A percentile compares a stretch with the other conserved stretches of the same genome.
phyloP scores from a whole-genome alignment of 257 asterid genomes.

The Linaria vulgaris region DNA sequence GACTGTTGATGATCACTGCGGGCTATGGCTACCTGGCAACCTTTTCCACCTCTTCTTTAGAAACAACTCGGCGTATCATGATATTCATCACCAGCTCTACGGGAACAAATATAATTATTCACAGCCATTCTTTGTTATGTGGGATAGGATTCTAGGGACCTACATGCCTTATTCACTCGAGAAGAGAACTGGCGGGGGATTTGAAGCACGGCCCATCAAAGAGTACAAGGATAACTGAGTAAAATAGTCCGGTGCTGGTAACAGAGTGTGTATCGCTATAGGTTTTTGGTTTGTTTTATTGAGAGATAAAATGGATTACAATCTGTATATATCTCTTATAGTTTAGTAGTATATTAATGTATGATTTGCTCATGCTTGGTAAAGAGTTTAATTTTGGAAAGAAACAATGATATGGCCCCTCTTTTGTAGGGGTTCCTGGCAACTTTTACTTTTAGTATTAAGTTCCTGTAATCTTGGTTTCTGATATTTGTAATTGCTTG shows the following conservation, averaged over 20 bases:
- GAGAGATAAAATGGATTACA: constrained; percentile 33
- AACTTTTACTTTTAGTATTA: background rate
- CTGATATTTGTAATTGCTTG: background rate
- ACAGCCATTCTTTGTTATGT: constrained; percentile 89
- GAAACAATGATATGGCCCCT: constrained; percentile 27
- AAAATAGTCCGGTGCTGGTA: constrained; percentile 17
- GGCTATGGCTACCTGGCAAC: constrained; percentile 89
- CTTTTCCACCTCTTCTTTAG: constrained; percentile 67
- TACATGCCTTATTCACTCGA: constrained; percentile 86
- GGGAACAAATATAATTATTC: constrained; percentile 85
- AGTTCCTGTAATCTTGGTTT: constrained; percentile 11
- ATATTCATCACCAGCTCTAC: constrained; percentile 84
- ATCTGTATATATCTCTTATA: constrained; percentile 38
- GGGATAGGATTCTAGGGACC: constrained; percentile 84
- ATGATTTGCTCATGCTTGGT: constrained; percentile 25
- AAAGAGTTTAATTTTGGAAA: constrained; percentile 28
- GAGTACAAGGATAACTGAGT: constrained; percentile 58
- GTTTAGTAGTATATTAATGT: constrained; percentile 42
- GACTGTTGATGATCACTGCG: constrained; percentile 92
- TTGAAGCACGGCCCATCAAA: constrained; percentile 72
- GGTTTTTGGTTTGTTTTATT: constrained; percentile 14
- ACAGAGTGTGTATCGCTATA: constrained; percentile 41
- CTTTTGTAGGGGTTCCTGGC: constrained; percentile 16
- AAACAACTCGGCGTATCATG: constrained; percentile 90
- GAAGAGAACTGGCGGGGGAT: constrained; percentile 67